Base-by-base conservation (phyloP, 495 filamentous ascomycete species). In the Aspergillus sparsus region DNA sequence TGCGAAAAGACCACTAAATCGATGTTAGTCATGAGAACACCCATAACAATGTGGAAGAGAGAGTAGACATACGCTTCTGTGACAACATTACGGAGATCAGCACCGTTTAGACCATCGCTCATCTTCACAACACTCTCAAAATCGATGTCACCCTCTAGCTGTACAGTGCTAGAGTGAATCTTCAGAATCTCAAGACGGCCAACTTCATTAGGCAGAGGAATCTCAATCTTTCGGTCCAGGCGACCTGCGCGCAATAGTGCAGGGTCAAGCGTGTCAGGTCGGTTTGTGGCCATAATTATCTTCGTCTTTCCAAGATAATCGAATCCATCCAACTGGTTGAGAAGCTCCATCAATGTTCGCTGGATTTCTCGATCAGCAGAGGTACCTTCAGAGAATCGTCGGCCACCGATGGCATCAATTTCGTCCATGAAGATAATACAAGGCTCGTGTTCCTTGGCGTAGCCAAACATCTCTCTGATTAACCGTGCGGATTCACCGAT, bases 391-490 rank as follows among this genome's bases (percentile, higher is more conserved):
- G 90, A 95, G 69, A 99, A 99, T 64, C 95, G 85, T 67, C 95
- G 86, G 55, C 95, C 95, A 71, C 95, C 95, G 70, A 99, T 99
- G 66, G 95, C 95, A 70, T 99, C 95, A 73, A 99, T 99, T 74
- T 99, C 95, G 80, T 99, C 95, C 95, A 99, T 99, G 85, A 99
- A 99, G 76, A 99, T 99, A 71, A 99, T 98, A 74, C 95, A 99
- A 46, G 95, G 95, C 72, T 99, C 95, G 74, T 99, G 95, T 74
- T 99, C 95, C 75, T 97, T 97, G 59, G 95, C 95, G 71, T 99
- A 99, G 50, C 95, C 95, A 68, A 99, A 99, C 95, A 99, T 98
- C 73, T 99, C 95, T 76, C 95, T 87, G 67, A 99, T 99, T 64
- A 99, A 80, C 50, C 95, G 88, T 37, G 95, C 95, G 9, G 94